Evolutionary conservation across 768 basidiomycete genomes (phyloP), one percentile per base, ranked within the genome.

Genomic region (Lyophyllum atratum): DNA sequence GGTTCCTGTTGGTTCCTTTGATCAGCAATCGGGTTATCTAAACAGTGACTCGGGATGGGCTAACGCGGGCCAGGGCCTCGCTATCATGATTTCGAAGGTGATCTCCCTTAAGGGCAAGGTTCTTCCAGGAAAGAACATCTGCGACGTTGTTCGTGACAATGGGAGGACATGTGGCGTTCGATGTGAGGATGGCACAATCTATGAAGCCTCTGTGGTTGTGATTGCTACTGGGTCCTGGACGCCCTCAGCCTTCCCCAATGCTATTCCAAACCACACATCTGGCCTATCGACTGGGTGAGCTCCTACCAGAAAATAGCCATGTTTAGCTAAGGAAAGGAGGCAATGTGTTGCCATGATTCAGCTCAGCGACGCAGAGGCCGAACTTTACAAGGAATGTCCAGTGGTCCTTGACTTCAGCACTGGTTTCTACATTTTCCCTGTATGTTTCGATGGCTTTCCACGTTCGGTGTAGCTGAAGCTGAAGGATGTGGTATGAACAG

Each of bases 31-130:
- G 22, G 92, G 88, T 1, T 95, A 90, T 66, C 62, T 89, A 44
- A 96, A 94, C 64, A 74, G 73, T 8, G 86, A 90, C 34, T 84
- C 89, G 1, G 95, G 95, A 14, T 98, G 95, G 95, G 92, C 84
- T 2, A 78, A 88, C 65, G 92, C 95, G 1, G 76, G 80, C 1
- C 82, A 87, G 65, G 92, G 89, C 3, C 65, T 93, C 9, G 64
- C 70, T 2, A 66, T 79, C 10, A 71, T 91, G 56, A 80, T 87
- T 49, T 66, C 72, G 26, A 81, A 76, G 43, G 85, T 96, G 4
- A 65, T 68, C n/a, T 65, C 74, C 11, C 74, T 85, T 42, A 87
- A 87, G 0, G 93, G 86, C 1, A 77, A 72, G 22, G 71, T 96
- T 28, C 25, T 87, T 4, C 60, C 78, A 0, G 86, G 85, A 2